Conservation (phyloP, 1,139 yeast genomes). For the Geotrichum citri-aurantii region DNA sequence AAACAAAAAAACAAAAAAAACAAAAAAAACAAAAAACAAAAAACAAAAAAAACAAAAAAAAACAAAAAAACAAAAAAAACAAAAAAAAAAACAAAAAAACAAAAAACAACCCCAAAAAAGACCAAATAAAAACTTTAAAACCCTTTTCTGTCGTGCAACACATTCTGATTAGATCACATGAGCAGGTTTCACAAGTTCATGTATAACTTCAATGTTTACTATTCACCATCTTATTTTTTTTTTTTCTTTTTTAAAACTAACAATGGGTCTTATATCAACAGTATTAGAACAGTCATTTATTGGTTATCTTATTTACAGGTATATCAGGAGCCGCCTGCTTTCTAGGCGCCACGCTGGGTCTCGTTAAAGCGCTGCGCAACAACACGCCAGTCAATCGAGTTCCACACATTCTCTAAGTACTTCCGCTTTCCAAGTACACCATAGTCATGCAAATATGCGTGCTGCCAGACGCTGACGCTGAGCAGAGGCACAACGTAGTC, state of each 20-base stretch:
- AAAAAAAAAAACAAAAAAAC: too few species aligned
- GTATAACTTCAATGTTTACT: too few species aligned
- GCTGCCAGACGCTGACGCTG: constrained; percentile 80
- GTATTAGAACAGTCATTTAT: not conserved
- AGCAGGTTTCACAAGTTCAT: not conserved
- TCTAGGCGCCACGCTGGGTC: constrained; percentile 2
- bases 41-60: not conserved
- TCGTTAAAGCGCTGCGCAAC: constrained; percentile 35
- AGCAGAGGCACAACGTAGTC: constrained; percentile 53
- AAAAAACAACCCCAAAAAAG: too few species aligned
- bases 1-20: not conserved
- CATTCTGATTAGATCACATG: not conserved
- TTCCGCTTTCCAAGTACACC: constrained; percentile 75
- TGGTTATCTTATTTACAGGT: constrained; percentile 6
- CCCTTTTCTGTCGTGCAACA: not conserved
- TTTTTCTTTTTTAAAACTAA: too few species aligned
- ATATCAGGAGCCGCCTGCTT: not conserved
- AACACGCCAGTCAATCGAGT: constrained; percentile 82
- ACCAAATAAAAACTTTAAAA: not conserved
- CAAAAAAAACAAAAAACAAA: not conserved
- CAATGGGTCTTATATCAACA: not conserved
- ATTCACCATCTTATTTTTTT: too few species aligned
- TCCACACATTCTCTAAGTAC: constrained; percentile 70
- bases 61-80: not conserved
- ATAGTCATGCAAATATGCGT: constrained; percentile 75